Conservation (phyloP, 1,284 basidiomycete species). For the Caloboletus inedulis region DNA sequence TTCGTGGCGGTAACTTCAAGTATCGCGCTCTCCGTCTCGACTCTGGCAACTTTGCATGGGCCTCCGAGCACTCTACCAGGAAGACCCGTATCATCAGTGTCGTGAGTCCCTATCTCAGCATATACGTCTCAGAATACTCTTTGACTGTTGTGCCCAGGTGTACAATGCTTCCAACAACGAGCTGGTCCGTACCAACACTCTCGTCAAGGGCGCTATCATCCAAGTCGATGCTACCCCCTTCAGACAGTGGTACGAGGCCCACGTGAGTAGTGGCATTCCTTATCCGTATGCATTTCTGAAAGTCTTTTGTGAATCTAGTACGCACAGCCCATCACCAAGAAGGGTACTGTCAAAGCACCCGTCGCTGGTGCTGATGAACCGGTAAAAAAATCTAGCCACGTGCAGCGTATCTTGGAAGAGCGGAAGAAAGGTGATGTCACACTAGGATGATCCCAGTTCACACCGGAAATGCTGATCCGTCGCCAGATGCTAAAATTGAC, state of each 20-base stretch:
- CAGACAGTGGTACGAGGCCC: constrained; percentile 97
- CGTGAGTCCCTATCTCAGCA: constrained; percentile 51
- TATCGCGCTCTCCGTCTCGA: constrained; percentile 93
- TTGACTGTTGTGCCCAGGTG: constrained; percentile 49
- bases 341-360: constrained; percentile 55
- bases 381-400: constrained; percentile 87
- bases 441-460: constrained; percentile 5
- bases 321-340: constrained; percentile 86
- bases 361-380: constrained; percentile 55
- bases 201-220: constrained; percentile 93
- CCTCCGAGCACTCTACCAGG: constrained; percentile 84
- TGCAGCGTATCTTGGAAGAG: constrained; percentile 80
- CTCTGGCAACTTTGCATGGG: constrained; percentile 96
- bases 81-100: constrained; percentile 95
- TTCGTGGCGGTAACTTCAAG: constrained; percentile 91
- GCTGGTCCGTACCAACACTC: constrained; percentile 96
- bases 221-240: constrained; percentile 96
- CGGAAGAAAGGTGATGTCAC: constrained; percentile 74
- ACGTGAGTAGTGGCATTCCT: constrained; percentile 55
- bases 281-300: constrained; percentile 10
- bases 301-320: constrained; percentile 51
- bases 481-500: constrained; percentile 83
- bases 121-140: constrained; percentile 3
- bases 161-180: constrained; percentile 99
- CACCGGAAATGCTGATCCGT: constrained; percentile 1